Base-by-base conservation (phyloP, 495 filamentous ascomycete species). In the Cercophora newfieldiana region DNA sequence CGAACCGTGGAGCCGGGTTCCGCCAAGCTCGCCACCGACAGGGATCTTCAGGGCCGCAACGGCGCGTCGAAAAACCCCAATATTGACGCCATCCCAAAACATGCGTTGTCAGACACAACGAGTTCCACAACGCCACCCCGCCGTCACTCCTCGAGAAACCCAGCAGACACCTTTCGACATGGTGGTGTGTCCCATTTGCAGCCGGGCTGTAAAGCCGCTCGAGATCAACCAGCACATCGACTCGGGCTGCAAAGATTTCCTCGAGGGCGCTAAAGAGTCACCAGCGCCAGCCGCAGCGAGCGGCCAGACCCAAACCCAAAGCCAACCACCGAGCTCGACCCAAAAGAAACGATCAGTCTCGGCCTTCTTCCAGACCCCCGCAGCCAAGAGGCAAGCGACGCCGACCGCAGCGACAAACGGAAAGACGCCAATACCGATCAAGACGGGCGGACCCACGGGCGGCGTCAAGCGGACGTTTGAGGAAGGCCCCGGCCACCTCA, bases 141-240 rank as follows among this genome's bases (percentile, higher is more conserved):
- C 37, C 37, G 5, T 33, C 5, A 33, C 5, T n/a, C 30, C 12
- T 5, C 30, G 30, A 44, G 10, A 44, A 44, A 5, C 37, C 37
- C 37, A 14, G 18, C 10, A 44, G 18, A 44, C 37, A 44, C 3
- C 25, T 55, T 48, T 50, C 16, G 51, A 50, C 61, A 72, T 73
- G 75, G 93, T 99, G 31, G 84, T 84, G 63, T 99, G 95, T 73
- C 95, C 95, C 6, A 91, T 94, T 63, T 99, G 95, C 78, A 81
- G 84, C 57, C 90, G 92, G 66, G 79, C 83, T 48, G 94, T 98
- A 67, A 85, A 88, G 59, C 80, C 90, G 60, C 69, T 79, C 61
- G 86, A 90, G 47, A 99, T 99, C 80, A 99, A 99, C 75, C 82
- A 84, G 57, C 95, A 99, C 74, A 87, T 99, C 69, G 95, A 99